phyloP scores from a whole-genome alignment of 2,329 filamentous ascomycete genomes.

The Fusarium papillatum region DNA sequence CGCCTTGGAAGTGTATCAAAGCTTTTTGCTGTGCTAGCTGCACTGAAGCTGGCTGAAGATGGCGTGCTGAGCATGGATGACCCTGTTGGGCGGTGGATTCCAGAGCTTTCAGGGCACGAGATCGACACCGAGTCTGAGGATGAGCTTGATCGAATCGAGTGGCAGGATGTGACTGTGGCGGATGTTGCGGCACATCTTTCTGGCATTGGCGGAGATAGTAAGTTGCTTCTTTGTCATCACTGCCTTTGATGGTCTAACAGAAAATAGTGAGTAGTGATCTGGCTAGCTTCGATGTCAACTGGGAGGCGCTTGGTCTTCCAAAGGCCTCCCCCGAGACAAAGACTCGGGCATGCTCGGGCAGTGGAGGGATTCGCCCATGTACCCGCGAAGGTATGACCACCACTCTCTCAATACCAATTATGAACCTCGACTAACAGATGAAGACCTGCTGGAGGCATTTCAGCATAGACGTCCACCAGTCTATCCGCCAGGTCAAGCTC shows the following conservation, averaged over 20 bases:
- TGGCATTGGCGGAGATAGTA: conserved; percentile 5
- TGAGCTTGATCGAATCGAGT: neutral
- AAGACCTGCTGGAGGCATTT: conserved; percentile 8
- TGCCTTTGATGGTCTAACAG: neutral
- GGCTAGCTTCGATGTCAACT: neutral
- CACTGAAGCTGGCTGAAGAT: neutral
- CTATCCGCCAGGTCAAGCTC: neutral
- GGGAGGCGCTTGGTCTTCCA: conserved; percentile 9
- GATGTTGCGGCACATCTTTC: conserved; percentile 5
- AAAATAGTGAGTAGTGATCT: conserved; percentile 6
- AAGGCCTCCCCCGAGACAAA: neutral
- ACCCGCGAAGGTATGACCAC: neutral
- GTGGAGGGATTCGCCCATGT: neutral
- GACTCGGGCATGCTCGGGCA: neutral
- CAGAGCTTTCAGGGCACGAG: neutral
- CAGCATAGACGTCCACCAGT: neutral
- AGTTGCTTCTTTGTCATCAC: neutral
- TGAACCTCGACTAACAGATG: neutral
- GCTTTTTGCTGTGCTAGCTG: neutral
- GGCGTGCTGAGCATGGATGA: conserved; percentile 6
- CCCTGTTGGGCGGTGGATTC: conserved; percentile 5
- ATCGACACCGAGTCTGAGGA: neutral
- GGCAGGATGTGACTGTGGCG: neutral
- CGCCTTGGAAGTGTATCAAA: conserved; percentile 21
- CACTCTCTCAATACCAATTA: too few species aligned